Percentiles rank a stretch among this genome's conserved stretches.
Conservation (phyloP, 495 filamentous ascomycete genomes). For the Physcia stellaris region DNA sequence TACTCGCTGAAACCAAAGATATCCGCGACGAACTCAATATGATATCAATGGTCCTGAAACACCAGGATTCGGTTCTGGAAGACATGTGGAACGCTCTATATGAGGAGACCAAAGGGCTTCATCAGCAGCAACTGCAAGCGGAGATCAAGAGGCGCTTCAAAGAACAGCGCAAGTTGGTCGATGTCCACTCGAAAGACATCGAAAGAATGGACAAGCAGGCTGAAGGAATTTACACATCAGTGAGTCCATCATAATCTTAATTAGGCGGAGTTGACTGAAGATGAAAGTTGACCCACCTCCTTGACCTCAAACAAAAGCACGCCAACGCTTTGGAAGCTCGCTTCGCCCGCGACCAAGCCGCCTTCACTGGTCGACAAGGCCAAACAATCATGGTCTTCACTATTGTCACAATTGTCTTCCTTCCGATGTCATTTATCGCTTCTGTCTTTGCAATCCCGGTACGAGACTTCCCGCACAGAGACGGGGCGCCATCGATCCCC, state of each 20-base stretch:
- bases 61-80: slow-evolving; percentile 41
- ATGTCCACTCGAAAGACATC: slow-evolving; percentile 49
- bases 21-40: slow-evolving; percentile 64
- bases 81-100: slow-evolving; percentile 33
- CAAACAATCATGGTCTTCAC: slow-evolving; percentile 33
- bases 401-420: slow-evolving; percentile 32
- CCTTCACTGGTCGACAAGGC: slow-evolving; percentile 50
- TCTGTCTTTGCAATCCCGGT: slow-evolving; percentile 56
- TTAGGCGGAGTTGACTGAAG: too few relatives aligned
- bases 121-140: slow-evolving; percentile 23
- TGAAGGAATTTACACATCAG: slow-evolving; percentile 43
- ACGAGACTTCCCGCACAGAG: slow-evolving; percentile 32
- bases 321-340: slow-evolving; percentile 59
- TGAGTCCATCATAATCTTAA: neutral
- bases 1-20: slow-evolving; percentile 55
- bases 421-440: slow-evolving; percentile 29
- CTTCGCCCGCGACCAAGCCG: slow-evolving; percentile 53
- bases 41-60: slow-evolving; percentile 45
- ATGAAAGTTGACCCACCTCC: slow-evolving; percentile 46
- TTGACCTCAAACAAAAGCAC: slow-evolving; percentile 51
- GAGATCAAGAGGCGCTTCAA: slow-evolving; percentile 45
- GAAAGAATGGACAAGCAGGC: slow-evolving; percentile 57
- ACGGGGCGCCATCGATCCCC: slow-evolving; percentile 24
- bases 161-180: slow-evolving; percentile 47
- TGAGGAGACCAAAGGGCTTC: slow-evolving; percentile 32